A percentile compares a stretch with the other conserved stretches of the same genome.
Conservation (phyloP, 805 yeast species). For the Zygosaccharomyces lentus region DNA sequence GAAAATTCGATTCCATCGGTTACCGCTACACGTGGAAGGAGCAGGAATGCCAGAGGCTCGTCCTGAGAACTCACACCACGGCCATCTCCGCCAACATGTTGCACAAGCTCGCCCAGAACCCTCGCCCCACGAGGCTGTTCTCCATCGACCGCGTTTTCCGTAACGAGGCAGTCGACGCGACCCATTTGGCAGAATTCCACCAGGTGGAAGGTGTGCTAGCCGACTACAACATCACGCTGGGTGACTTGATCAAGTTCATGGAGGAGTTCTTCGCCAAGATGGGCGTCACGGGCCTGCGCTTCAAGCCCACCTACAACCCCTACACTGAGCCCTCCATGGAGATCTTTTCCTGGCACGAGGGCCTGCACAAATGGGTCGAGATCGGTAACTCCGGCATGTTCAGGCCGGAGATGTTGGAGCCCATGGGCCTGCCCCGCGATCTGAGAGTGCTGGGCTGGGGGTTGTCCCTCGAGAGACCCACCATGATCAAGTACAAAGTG, state of each 20-base stretch:
- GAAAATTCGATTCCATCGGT: constrained; percentile 92
- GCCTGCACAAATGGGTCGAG: constrained; percentile 96
- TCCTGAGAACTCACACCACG: constrained; percentile 95
- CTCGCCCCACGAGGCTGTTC: constrained; percentile 85
- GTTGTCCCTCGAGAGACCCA: constrained; percentile 93
- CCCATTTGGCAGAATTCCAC: constrained; percentile 98
- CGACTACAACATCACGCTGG: constrained; percentile 89
- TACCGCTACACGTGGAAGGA: constrained; percentile 97
- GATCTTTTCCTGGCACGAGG: constrained; percentile 94
- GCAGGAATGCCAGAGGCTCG: constrained; percentile 85
- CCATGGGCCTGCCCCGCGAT: constrained; percentile 96
- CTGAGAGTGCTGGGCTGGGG: constrained; percentile 98
- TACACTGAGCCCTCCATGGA: constrained; percentile 99
- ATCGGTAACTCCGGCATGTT: constrained; percentile 99
- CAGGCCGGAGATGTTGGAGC: constrained; percentile 98
- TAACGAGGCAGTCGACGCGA: constrained; percentile 99
- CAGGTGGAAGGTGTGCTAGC: constrained; percentile 99
- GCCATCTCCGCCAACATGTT: constrained; percentile 88
- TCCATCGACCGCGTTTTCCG: constrained; percentile 98
- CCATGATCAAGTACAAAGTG: constrained; percentile 97
- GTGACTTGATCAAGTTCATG: constrained; percentile 97
- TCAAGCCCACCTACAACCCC: constrained; percentile 98
- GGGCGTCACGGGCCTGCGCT: constrained; percentile 94
- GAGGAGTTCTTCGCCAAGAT: constrained; percentile 91
- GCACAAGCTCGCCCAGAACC: constrained; percentile 80